A percentile compares a stretch with the other conserved stretches of the same genome.
Evolutionary conservation across 306 rosid genomes (phyloP).

Genomic region (Hippophae gyantsensis): DNA sequence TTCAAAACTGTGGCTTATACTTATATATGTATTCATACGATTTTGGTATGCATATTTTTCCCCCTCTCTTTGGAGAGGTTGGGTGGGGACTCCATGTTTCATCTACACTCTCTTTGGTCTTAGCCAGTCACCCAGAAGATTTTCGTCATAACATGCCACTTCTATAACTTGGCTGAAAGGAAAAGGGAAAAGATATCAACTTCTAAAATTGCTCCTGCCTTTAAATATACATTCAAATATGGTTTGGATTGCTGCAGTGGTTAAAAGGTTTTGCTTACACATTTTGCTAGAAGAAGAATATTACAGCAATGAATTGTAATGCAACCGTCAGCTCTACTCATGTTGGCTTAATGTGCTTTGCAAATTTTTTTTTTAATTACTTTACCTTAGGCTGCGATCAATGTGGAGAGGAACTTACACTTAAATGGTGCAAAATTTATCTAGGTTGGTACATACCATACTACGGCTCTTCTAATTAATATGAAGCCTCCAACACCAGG

Average conservation of each 20-base stretch:
- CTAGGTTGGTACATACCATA: slow-evolving; percentile 77
- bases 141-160: neutral
- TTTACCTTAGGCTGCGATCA: neutral
- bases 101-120: neutral
- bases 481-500: slow-evolving; percentile 64
- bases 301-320: too few species aligned
- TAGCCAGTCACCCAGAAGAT: neutral
- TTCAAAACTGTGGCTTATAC: neutral
- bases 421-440: slow-evolving; percentile 11
- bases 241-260: slow-evolving; percentile 5
- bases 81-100: neutral
- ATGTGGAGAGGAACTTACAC: slow-evolving; percentile 7
- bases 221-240: neutral
- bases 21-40: too few species aligned
- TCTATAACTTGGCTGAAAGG: neutral
- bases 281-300: too few species aligned
- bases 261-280: neutral
- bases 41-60: neutral
- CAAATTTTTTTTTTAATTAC: neutral
- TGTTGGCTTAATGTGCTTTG: too few species aligned
- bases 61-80: neutral
- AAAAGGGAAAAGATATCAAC: neutral
- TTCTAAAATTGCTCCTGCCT: neutral
- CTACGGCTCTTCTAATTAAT: slow-evolving; percentile 45
- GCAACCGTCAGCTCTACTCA: too few species aligned